A percentile compares a stretch with the other conserved stretches of the same genome.
These are phyloP conservation scores for Amoeboaphelidium protococcarum DNA, from an alignment of 371 early-diverging fungal species.

Conservation along the genomic window DNA sequence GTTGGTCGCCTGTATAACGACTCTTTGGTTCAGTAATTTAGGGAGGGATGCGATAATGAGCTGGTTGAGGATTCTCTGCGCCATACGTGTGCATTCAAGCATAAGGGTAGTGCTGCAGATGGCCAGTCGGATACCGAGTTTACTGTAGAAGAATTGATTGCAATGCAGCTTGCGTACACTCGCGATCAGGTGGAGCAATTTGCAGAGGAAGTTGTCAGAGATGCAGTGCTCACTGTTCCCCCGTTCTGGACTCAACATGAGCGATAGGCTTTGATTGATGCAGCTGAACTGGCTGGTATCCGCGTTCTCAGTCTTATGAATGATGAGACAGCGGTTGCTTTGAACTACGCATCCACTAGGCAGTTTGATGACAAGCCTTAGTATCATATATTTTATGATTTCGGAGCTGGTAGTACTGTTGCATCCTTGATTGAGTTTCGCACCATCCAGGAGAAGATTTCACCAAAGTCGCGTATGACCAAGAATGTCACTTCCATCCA, in stretches of 20 bases:
- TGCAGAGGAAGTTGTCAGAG: slow-evolving; percentile 41
- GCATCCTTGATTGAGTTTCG: slow-evolving; percentile 61
- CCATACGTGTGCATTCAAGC: slow-evolving; percentile 27
- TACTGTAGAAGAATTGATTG: slow-evolving; percentile 65
- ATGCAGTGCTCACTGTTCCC: slow-evolving; percentile 77
- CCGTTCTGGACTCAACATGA: slow-evolving; percentile 65
- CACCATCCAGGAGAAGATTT: slow-evolving; percentile 19
- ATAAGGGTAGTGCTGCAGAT: slow-evolving; percentile 19
- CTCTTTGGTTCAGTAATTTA: slow-evolving; percentile 28
- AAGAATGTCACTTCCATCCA: slow-evolving; percentile 35
- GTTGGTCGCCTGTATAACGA: slow-evolving; percentile 47
- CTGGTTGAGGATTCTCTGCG: slow-evolving; percentile 36
- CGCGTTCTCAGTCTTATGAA: slow-evolving; percentile 53
- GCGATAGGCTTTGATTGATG: slow-evolving; percentile 73
- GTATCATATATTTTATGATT: slow-evolving; percentile 74
- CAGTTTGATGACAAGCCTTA: slow-evolving; percentile 33
- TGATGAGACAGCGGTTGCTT: slow-evolving; percentile 81
- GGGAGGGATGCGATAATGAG: slow-evolving; percentile 32
- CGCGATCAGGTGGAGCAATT: slow-evolving; percentile 46
- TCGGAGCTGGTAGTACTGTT: slow-evolving; percentile 81
- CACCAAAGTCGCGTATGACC: slow-evolving; percentile 13
- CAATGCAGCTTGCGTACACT: slow-evolving; percentile 72
- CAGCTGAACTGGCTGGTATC: slow-evolving; percentile 71
- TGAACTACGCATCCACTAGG: slow-evolving; percentile 60
- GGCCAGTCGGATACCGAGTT: slow-evolving; percentile 7